These are phyloP conservation scores for Candida chauliodis DNA, from an alignment of 805 yeast genomes.

Conservation along the genomic window DNA sequence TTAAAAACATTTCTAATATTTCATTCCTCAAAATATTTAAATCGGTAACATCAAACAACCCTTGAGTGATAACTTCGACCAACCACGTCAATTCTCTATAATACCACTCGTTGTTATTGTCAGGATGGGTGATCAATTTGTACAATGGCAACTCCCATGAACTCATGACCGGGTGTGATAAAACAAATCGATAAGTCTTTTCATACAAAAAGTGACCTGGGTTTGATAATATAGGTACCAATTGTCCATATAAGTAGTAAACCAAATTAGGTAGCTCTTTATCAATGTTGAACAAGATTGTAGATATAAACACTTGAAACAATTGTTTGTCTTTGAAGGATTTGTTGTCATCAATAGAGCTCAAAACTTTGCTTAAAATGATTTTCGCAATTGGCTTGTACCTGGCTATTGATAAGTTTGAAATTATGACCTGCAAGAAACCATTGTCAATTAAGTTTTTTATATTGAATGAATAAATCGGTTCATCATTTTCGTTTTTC, in stretches of 20 bases:
- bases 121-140: slow-evolving; percentile 28
- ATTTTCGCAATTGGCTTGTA: slow-evolving; percentile 34
- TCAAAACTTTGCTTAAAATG: slow-evolving; percentile 44
- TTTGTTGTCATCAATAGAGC: slow-evolving; percentile 26
- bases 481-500: slow-evolving; percentile 20
- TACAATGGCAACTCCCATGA: slow-evolving; percentile 45
- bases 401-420: slow-evolving; percentile 40
- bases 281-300: slow-evolving; percentile 36
- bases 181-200: slow-evolving; percentile 60
- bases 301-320: slow-evolving; percentile 52
- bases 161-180: slow-evolving; percentile 49
- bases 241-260: slow-evolving; percentile 52
- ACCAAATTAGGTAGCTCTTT: slow-evolving; percentile 42
- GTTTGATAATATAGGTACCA: slow-evolving; percentile 55
- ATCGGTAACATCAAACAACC: slow-evolving; percentile 49
- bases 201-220: slow-evolving; percentile 79
- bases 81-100: slow-evolving; percentile 68
- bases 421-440: slow-evolving; percentile 48
- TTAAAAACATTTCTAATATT: slow-evolving; percentile 65
- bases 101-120: slow-evolving; percentile 43
- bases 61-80: slow-evolving; percentile 43
- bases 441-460: slow-evolving; percentile 55
- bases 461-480: slow-evolving; percentile 43
- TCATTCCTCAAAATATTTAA: slow-evolving; percentile 51
- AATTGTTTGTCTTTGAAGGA: slow-evolving; percentile 48